Evolutionary conservation across 768 basidiomycete species (phyloP).

Genomic region (Auriculariales sp.): DNA sequence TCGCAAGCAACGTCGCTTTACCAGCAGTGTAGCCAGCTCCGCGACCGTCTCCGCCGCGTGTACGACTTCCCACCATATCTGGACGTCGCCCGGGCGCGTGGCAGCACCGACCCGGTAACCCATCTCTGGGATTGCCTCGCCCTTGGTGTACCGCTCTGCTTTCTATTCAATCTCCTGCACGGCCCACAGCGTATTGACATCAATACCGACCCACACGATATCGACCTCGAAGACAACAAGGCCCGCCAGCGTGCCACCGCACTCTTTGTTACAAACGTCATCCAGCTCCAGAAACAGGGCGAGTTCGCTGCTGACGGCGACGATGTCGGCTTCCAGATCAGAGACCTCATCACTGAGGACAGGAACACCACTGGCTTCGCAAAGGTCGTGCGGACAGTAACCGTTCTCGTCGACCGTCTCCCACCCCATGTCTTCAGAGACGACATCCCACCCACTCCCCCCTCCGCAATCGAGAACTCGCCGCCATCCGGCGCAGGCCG

Average conservation of each 20-base stretch:
- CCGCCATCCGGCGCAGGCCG: slow-evolving; percentile 14
- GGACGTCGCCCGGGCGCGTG: slow-evolving; percentile 30
- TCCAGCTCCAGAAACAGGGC: slow-evolving; percentile 41
- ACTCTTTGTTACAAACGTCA: slow-evolving; percentile 81
- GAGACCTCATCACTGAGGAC: slow-evolving; percentile 66
- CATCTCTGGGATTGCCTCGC: slow-evolving; percentile 92
- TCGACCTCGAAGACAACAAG: slow-evolving; percentile 48
- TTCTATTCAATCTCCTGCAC: slow-evolving; percentile 80
- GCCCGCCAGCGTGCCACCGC: slow-evolving; percentile 84
- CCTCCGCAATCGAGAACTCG: slow-evolving; percentile 22
- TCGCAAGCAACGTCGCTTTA: slow-evolving; percentile 78
- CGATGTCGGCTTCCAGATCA: slow-evolving; percentile 74
- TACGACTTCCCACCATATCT: slow-evolving; percentile 41
- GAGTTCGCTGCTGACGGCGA: slow-evolving; percentile 13
- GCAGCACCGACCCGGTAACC: slow-evolving; percentile 82
- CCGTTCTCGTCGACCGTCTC: slow-evolving; percentile 65
- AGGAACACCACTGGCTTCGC: slow-evolving; percentile 87
- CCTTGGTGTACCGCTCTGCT: slow-evolving; percentile 85
- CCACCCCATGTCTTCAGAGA: slow-evolving; percentile 55
- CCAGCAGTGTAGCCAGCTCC: slow-evolving; percentile 76
- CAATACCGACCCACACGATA: slow-evolving; percentile 44
- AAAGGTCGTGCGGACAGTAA: slow-evolving; percentile 88
- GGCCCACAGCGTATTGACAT: slow-evolving; percentile 27
- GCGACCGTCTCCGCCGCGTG: slow-evolving; percentile 64
- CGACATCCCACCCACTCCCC: slow-evolving; percentile 23